Percentiles rank a stretch among this genome's conserved stretches.
These are phyloP conservation scores for Cladosporium sp. DNA, from an alignment of 2,329 filamentous ascomycete species.

Conservation along the genomic window DNA sequence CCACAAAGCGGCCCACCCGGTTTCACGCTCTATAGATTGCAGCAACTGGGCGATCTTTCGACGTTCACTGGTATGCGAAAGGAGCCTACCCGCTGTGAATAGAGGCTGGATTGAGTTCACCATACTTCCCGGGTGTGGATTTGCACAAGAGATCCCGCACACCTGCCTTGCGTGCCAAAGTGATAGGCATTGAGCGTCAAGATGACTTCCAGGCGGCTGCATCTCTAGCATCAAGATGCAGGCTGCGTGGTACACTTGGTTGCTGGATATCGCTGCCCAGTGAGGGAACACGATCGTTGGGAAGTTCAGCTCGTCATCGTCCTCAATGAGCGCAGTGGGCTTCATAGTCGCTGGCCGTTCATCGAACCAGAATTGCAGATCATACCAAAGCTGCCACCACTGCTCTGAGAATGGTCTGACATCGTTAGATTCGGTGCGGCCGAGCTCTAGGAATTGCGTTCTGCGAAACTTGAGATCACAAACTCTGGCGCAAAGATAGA, in stretches of 20 bases:
- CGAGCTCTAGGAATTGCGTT: constrained; percentile 10
- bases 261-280: constrained; percentile 38
- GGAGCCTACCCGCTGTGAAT: constrained; percentile 39
- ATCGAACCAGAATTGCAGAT: constrained; percentile 21
- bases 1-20: constrained; percentile 50
- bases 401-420: constrained; percentile 16
- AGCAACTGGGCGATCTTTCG: constrained; percentile 41
- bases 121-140: constrained; percentile 38
- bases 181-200: constrained; percentile 2
- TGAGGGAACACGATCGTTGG: constrained; percentile 42
- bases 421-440: constrained; percentile 12
- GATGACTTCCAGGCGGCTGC: constrained; percentile 33
- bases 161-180: constrained; percentile 42
- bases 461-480: constrained; percentile 15
- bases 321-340: constrained; percentile 13
- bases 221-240: constrained; percentile 48
- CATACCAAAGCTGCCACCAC: constrained; percentile 21
- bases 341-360: not conserved
- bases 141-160: constrained; percentile 39
- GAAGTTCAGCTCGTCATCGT: constrained; percentile 17
- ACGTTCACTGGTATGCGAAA: constrained; percentile 39
- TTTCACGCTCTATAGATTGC: constrained; percentile 45
- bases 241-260: constrained; percentile 52
- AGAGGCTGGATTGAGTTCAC: constrained; percentile 39
- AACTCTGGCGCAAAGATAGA: constrained; percentile 50